These are phyloP conservation scores for Taiozyma sp. DNA, from an alignment of 1,139 yeast species.

Conservation along the genomic window DNA sequence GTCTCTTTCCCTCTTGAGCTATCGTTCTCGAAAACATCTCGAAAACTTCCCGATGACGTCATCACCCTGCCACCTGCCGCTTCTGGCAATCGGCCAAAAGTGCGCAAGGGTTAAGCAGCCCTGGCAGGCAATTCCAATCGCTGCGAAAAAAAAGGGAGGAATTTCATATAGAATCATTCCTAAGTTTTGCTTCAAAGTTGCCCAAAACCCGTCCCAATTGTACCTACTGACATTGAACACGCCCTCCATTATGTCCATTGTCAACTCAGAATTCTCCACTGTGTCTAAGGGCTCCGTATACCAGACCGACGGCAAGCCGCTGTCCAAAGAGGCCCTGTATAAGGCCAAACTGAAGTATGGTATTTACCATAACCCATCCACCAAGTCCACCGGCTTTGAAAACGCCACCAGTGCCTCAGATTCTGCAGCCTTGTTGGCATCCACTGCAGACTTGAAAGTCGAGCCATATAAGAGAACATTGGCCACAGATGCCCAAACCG, in stretches of 20 bases:
- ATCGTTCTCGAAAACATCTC: too few relatives aligned
- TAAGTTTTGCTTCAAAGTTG: neutral
- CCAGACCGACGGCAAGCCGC: slow-evolving; percentile 62
- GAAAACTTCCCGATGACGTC: neutral
- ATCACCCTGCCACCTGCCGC: neutral
- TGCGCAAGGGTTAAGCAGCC: neutral
- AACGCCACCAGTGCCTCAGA: slow-evolving; percentile 47
- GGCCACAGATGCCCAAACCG: slow-evolving; percentile 62
- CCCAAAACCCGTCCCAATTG: neutral
- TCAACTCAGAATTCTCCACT: slow-evolving; percentile 7
- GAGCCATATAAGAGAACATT: slow-evolving; percentile 60
- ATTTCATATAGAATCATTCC: neutral
- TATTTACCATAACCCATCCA: slow-evolving; percentile 63
- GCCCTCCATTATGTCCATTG: slow-evolving; percentile 7
- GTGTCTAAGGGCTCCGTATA: slow-evolving; percentile 34
- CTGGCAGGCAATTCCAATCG: neutral
- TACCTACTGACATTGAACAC: neutral
- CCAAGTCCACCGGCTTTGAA: slow-evolving; percentile 62
- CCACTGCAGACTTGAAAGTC: slow-evolving; percentile 57
- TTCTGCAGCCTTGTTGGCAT: slow-evolving; percentile 72
- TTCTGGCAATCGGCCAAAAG: neutral
- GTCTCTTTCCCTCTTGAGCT: too few relatives aligned
- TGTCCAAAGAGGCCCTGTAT: slow-evolving; percentile 70
- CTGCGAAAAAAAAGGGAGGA: neutral
- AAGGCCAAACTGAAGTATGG: slow-evolving; percentile 77